phyloP scores from a whole-genome alignment of 768 basidiomycete genomes.

The Lepiota brunneoincarnata region DNA sequence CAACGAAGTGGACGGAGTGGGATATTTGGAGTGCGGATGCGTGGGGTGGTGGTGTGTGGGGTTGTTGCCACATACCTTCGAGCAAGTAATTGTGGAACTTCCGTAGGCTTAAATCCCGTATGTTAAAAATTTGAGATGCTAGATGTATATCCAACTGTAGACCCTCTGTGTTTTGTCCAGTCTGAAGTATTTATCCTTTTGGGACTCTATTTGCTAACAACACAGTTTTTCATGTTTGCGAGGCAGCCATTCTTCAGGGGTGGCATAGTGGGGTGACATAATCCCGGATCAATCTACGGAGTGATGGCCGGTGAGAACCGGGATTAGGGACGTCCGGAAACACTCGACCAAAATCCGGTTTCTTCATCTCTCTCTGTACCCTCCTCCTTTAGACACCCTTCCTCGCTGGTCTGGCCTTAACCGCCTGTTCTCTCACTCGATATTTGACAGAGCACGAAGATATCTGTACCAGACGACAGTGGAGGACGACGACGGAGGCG shows the following conservation, averaged over 20 bases:
- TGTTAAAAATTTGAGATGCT: neutral
- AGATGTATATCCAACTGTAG: too few species aligned
- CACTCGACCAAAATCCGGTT: neutral
- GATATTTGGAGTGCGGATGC: constrained; percentile 35
- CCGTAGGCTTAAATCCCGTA: too few species aligned
- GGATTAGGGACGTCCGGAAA: constrained; percentile 3
- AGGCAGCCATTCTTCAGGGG: too few species aligned
- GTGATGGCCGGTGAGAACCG: constrained; percentile 19
- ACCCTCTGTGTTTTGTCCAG: too few species aligned
- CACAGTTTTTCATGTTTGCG: too few species aligned
- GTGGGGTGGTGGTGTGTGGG: constrained; percentile 29
- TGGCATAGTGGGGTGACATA: too few species aligned
- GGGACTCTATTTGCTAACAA: too few species aligned
- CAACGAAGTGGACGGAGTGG: constrained; percentile 28
- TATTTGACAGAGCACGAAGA: constrained; percentile 15
- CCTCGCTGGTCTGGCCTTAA: neutral
- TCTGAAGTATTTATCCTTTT: neutral
- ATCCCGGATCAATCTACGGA: constrained; percentile 2
- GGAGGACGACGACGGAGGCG: constrained; percentile 3
- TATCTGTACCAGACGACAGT: constrained; percentile 16
- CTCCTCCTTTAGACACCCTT: neutral
- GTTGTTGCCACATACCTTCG: constrained; percentile 17
- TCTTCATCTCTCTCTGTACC: neutral
- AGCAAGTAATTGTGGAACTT: neutral
- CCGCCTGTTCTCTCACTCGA: constrained; percentile 15